A percentile compares a stretch with the other conserved stretches of the same genome.
These are phyloP conservation scores for Saturnispora ahearnii DNA, from an alignment of 805 yeast species.

Conservation along the genomic window DNA sequence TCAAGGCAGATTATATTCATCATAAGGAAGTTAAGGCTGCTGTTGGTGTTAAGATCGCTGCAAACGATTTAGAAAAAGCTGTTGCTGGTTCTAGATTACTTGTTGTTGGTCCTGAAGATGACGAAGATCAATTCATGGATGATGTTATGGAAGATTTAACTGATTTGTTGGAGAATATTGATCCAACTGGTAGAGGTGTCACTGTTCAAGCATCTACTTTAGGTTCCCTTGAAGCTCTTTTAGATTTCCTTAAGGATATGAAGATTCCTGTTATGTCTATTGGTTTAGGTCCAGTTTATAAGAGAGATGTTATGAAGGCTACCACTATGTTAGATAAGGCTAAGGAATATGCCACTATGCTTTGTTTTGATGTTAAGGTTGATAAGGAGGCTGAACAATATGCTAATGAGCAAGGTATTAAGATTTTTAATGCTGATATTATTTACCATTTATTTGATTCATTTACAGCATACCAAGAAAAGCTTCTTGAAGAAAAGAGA, in stretches of 20 bases:
- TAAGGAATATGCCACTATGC: constrained; percentile 93
- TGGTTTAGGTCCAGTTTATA: constrained; percentile 95
- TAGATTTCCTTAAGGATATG: constrained; percentile 96
- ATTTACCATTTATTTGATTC: constrained; percentile 95
- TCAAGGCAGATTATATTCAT: constrained; percentile 93
- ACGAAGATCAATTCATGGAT: constrained; percentile 94
- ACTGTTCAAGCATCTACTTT: constrained; percentile 97
- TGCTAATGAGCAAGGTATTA: constrained; percentile 87
- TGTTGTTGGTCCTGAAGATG: constrained; percentile 94
- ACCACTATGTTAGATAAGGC: constrained; percentile 95
- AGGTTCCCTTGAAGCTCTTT: constrained; percentile 94
- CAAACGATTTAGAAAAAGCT: constrained; percentile 95
- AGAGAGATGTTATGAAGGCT: constrained; percentile 97
- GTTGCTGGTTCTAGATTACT: constrained; percentile 96
- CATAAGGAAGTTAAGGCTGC: constrained; percentile 99
- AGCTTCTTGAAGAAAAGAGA: constrained; percentile 83
- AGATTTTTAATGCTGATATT: constrained; percentile 90
- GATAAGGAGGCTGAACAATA: constrained; percentile 98
- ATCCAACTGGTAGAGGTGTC: constrained; percentile 92
- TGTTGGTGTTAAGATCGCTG: constrained; percentile 96
- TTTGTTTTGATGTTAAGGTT: constrained; percentile 94
- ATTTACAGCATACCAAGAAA: constrained; percentile 84
- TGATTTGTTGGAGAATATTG: constrained; percentile 89
- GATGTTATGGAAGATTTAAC: constrained; percentile 98
- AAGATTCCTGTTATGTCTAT: constrained; percentile 99